phyloP scores from a whole-genome alignment of 768 basidiomycete genomes.

The Coprinopsis marcescibilis region DNA sequence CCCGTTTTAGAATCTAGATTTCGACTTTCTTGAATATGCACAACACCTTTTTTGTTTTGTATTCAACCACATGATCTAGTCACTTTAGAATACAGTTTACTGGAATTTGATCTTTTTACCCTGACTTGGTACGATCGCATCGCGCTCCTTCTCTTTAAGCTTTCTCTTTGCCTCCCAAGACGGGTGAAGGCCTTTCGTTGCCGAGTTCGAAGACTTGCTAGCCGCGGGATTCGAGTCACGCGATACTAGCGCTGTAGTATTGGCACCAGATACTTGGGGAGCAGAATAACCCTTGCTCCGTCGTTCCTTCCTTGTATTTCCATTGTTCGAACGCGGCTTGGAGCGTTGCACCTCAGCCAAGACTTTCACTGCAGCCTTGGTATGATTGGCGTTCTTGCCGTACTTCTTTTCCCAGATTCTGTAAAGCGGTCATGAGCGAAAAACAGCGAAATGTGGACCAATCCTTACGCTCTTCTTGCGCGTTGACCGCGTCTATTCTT shows the following conservation, averaged over 20 bases:
- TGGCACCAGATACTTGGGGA: neutral
- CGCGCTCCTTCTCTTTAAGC: constrained; percentile 63
- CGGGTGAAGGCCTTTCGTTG: constrained; percentile 62
- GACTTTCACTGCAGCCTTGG: constrained; percentile 52
- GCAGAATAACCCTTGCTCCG: neutral
- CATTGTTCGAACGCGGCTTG: neutral
- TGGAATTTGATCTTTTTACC: constrained; percentile 83
- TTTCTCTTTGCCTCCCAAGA: constrained; percentile 95
- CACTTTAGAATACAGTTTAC: no score
- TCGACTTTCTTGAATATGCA: no score
- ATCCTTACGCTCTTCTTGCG: constrained; percentile 92
- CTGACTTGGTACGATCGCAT: constrained; percentile 57
- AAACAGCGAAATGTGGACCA: constrained; percentile 23
- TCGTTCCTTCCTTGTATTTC: neutral
- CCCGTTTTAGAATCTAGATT: neutral
- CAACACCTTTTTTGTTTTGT: no score
- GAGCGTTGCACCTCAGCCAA: constrained; percentile 4
- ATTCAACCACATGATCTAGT: no score
- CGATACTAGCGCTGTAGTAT: neutral
- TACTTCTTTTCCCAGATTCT: constrained; percentile 99
- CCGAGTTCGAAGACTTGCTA: constrained; percentile 4
- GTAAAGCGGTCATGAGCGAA: neutral
- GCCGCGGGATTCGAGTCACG: neutral
- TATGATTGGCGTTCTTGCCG: constrained; percentile 86
- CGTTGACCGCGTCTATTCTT: constrained; percentile 92